Evolutionary conservation across 2,329 filamentous ascomycete species (phyloP).

Genomic region (Tolypocladium cylindrosporum): DNA sequence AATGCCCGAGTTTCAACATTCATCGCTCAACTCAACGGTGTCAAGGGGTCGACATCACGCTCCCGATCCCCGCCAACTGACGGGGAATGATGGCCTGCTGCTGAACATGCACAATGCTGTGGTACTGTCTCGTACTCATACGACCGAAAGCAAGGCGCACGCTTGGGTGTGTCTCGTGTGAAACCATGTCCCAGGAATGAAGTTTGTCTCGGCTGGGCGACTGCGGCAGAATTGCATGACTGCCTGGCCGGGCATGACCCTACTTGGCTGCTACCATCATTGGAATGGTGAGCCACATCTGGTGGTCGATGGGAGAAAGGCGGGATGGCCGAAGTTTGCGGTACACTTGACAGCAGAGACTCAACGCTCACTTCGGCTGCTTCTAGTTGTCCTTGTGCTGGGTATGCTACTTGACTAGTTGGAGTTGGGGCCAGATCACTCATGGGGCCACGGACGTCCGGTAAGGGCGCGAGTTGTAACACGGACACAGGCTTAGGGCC

Average conservation of each 20-base stretch:
- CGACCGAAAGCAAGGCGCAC: slow-evolving; percentile 4
- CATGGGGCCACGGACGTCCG: not conserved
- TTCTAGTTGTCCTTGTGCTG: not conserved
- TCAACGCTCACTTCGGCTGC: not conserved
- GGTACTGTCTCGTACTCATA: not conserved
- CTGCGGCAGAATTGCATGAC: not conserved
- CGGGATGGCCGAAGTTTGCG: too few species aligned
- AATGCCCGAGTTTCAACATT: not conserved
- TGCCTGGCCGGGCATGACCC: not conserved
- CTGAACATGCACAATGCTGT: not conserved
- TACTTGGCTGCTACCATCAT: not conserved
- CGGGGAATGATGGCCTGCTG: not conserved
- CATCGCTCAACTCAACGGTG: not conserved
- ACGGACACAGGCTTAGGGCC: not conserved
- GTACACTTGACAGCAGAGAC: not conserved
- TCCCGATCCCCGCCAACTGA: not conserved
- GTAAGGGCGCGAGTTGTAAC: not conserved
- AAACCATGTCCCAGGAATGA: slow-evolving; percentile 5
- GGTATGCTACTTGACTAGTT: not conserved
- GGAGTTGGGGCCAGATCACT: not conserved
- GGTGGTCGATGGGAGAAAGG: not conserved
- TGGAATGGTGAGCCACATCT: too few species aligned
- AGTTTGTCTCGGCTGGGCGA: slow-evolving; percentile 4
- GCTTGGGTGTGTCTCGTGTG: slow-evolving; percentile 10
- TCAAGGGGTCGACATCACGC: not conserved